Base-by-base conservation (phyloP, 345 rosid species). In the Brassica carinata region DNA sequence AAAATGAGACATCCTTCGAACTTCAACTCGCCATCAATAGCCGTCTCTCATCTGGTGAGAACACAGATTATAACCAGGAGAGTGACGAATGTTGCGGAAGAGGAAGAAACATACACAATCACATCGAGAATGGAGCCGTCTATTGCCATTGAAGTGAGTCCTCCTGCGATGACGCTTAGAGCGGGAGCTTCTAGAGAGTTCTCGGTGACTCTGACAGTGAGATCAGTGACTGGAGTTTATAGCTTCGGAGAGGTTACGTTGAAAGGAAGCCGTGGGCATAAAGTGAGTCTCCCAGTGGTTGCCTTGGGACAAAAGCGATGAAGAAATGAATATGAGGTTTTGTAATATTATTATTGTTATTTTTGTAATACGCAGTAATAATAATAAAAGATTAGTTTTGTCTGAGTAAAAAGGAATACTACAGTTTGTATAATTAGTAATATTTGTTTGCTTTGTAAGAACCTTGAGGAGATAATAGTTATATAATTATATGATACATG, bases 241-340 rank as follows among this genome's bases (percentile, higher is more conserved):
- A 89, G 93, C 87, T 96, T 96, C 2, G 99, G 99, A 59, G 89
- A 90, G 81, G 83, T 96, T 63, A 53, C 83, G 63, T 66, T 96
- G 90, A 96, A 94, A 87, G 99, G 99, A 40, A 96, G 95, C 86
- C 71, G 98, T 53, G 98, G 99, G 23, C 99, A 96, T 81, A 88
- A 85, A 85, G 98, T 92, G 67, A 89, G 82, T 78, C 75, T 96
- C 79, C 97, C 98, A 0, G 99, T 96, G 78, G 92, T 87, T 70
- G 94, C 93, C 2, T 85, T 91, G 89, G 99, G 92, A 72, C 87
- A 90, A 43, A 69, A 77, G 91, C 82, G 94, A 82, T 92, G 85
- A 84, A 77, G 6, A 36, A 75, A 70, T 4, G 53, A 13, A 48
- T 29, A 75, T 64, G 77, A 80, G 80, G 80, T n/a, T 62, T 67